Evolutionary conservation across 2,329 filamentous ascomycete genomes (phyloP).

Genomic region (Monosporascus cannonballus): DNA sequence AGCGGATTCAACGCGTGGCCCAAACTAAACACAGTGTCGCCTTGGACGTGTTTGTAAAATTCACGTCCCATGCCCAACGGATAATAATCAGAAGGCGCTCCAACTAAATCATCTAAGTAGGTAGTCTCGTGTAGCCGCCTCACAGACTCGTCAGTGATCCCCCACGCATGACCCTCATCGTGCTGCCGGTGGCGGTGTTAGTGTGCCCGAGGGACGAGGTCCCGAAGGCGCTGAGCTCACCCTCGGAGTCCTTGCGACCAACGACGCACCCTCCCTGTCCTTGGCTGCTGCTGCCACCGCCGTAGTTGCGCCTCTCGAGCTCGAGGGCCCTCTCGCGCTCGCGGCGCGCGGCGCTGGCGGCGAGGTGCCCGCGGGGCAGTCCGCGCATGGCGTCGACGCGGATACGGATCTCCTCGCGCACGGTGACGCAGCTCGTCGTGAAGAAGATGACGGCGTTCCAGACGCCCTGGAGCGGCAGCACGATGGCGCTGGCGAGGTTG

Average conservation of each 20-base stretch:
- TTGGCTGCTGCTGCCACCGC: neutral
- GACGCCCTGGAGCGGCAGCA: slow-evolving; percentile 71
- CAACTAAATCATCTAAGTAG: no score
- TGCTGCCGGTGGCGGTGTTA: slow-evolving; percentile 7
- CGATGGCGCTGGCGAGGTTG: slow-evolving; percentile 63
- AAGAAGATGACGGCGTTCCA: slow-evolving; percentile 79
- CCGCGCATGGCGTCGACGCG: slow-evolving; percentile 13
- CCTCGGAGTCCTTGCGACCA: slow-evolving; percentile 11
- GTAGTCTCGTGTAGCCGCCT: neutral
- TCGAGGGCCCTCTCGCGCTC: slow-evolving; percentile 21
- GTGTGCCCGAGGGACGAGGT: slow-evolving; percentile 1
- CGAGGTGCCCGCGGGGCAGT: slow-evolving; percentile 19
- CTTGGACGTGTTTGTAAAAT: neutral
- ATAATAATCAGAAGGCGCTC: neutral
- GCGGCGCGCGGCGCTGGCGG: slow-evolving; percentile 19
- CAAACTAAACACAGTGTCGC: no score
- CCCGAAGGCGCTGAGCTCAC: slow-evolving; percentile 7
- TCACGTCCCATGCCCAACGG: neutral
- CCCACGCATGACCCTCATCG: slow-evolving; percentile 18
- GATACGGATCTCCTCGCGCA: slow-evolving; percentile 28
- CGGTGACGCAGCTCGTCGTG: slow-evolving; percentile 48
- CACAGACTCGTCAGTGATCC: slow-evolving; percentile 12
- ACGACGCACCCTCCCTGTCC: neutral
- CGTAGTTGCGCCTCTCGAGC: slow-evolving; percentile 12
- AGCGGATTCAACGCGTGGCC: no score